Conservation (phyloP, 306 rosid genomes). For the Cicer yamashitae region DNA sequence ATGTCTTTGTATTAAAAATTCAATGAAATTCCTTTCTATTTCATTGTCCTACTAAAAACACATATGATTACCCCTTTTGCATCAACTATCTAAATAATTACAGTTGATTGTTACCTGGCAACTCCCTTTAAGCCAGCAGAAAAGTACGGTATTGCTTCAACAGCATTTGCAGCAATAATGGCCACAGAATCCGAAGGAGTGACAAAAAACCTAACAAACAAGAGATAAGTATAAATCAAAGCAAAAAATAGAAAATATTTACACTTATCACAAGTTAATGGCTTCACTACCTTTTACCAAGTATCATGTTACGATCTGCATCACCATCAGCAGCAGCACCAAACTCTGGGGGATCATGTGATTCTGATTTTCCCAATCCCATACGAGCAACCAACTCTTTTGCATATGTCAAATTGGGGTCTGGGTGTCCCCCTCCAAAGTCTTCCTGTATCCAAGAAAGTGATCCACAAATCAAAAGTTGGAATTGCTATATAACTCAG, state of each 20-base stretch:
- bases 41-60: slow-evolving; percentile 26
- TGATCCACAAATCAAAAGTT: slow-evolving; percentile 36
- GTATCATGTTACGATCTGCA: slow-evolving; percentile 99
- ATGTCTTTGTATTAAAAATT: slow-evolving; percentile 17
- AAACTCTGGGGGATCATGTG: slow-evolving; percentile 92
- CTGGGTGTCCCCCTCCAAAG: slow-evolving; percentile 99
- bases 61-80: background rate
- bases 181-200: slow-evolving; percentile 99
- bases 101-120: slow-evolving; percentile 62
- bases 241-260: slow-evolving; percentile 28
- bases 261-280: slow-evolving; percentile 9
- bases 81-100: slow-evolving; percentile 26
- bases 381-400: slow-evolving; percentile 91
- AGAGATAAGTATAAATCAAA: slow-evolving; percentile 18
- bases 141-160: slow-evolving; percentile 94
- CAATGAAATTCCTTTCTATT: slow-evolving; percentile 33
- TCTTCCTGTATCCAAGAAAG: slow-evolving; percentile 77
- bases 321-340: slow-evolving; percentile 99
- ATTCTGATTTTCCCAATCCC: slow-evolving; percentile 85
- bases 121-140: slow-evolving; percentile 94
- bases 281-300: slow-evolving; percentile 84
- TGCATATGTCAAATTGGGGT: slow-evolving; percentile 98
- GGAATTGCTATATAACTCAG: slow-evolving; percentile 20
- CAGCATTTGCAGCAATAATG: slow-evolving; percentile 99
- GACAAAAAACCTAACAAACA: slow-evolving; percentile 79